Percentiles rank a stretch among this genome's conserved stretches.
Evolutionary conservation across 345 rosid species (phyloP).

Genomic region (Eucalyptus dawsonii): DNA sequence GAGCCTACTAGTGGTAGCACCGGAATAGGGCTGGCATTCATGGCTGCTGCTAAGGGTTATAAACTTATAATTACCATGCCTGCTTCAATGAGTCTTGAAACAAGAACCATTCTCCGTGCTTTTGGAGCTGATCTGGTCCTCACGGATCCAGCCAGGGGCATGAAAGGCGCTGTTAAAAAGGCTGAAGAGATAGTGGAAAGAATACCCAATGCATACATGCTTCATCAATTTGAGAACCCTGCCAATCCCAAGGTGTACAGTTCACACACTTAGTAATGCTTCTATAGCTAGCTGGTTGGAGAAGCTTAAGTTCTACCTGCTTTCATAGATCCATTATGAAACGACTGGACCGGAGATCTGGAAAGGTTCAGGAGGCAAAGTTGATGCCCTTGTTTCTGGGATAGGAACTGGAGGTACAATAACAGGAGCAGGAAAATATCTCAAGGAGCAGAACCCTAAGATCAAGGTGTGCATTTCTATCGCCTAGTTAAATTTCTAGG

Average conservation of each 20-base stretch:
- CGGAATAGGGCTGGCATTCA: conserved; percentile 60
- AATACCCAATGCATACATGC: conserved; percentile 50
- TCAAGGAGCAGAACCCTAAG: conserved; percentile 54
- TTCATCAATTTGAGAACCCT: conserved; percentile 62
- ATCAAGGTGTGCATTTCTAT: conserved; percentile 28
- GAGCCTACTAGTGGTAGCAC: conserved; percentile 79
- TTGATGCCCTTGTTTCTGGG: conserved; percentile 51
- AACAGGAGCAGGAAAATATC: conserved; percentile 51
- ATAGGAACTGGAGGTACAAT: conserved; percentile 62
- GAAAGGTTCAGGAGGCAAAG: conserved; percentile 45
- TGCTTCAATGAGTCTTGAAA: conserved; percentile 62
- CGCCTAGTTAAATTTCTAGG: background rate
- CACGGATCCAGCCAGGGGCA: conserved; percentile 49
- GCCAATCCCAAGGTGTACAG: conserved; percentile 57
- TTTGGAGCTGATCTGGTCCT: conserved; percentile 74
- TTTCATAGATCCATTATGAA: conserved; percentile 40
- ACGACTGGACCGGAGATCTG: conserved; percentile 61
- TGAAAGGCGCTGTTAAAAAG: conserved; percentile 61
- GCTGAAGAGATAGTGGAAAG: conserved; percentile 53
- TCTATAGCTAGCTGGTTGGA: background rate
- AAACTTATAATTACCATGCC: conserved; percentile 60
- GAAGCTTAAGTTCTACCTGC: background rate
- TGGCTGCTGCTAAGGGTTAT: conserved; percentile 70
- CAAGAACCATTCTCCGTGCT: conserved; percentile 65
- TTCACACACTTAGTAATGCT: background rate